Base-by-base conservation (phyloP, 306 rosid genomes). In the Betula pendula region DNA sequence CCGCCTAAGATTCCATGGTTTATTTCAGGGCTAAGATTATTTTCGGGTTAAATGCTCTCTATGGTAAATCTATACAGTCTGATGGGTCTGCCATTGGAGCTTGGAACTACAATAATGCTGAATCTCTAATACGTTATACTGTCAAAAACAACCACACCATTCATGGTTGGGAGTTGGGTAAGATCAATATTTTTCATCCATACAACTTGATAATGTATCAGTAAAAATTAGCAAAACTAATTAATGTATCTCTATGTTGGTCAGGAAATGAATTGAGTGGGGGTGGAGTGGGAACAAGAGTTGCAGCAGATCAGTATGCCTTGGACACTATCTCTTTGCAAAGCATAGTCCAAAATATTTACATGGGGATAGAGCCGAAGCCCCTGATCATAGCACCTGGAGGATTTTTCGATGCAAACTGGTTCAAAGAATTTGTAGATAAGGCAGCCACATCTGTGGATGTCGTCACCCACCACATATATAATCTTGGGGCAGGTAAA, bases 81-180 rank as follows among this genome's bases (percentile, higher is more conserved):
- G 71, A 75, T 72, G 79, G 80, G 42, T 65, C 80, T 82, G 70
- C 99, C 31, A 58, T 70, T 44, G 99, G 98, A 74, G 88, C 88
- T 78, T 95, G 99, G 98, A 35, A 92, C 82, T 76, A 38, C 73
- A 47, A 89, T 10, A 95, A 95, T 76, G 87, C 98, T 24, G 91
- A 89, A 74, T 91, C 97, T 69, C 73, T 95, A 25, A 88, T 95
- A 19, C 91, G 84, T 14, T 95, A 95, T 81, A 92, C 91, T 3
- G 97, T 87, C 14, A 49, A 69, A 68, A 92, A 88, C 81, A 89
- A 91, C 79, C 87, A 85, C 84, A 78, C 76, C 20, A 88, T 95
- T 77, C 86, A 86, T 81, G 98, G 94, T 80, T 95, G 99, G 99
- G 99, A 95, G 88, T 86, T 95, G 2, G 99, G 99, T 95, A 80